These are phyloP conservation scores for Starmerella asiatica DNA, from an alignment of 805 yeast genomes.

Conservation along the genomic window DNA sequence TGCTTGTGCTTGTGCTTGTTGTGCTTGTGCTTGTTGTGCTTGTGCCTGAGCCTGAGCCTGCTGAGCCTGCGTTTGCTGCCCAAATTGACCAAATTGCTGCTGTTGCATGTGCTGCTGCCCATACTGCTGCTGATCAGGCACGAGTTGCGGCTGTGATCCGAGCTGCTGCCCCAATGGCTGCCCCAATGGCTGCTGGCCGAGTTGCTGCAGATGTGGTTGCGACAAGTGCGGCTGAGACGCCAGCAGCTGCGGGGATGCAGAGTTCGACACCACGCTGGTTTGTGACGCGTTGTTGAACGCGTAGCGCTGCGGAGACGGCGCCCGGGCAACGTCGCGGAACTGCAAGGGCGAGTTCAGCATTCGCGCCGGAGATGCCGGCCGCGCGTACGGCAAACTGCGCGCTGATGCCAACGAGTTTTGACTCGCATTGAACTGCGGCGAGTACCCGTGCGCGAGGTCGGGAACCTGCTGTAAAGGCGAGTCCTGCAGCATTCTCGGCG, in stretches of 20 bases:
- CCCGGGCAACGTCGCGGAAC: constrained; percentile 10
- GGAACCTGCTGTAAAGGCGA: constrained; percentile 7
- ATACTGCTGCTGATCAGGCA: background rate
- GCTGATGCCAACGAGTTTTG: constrained; percentile 13
- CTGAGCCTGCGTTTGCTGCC: background rate
- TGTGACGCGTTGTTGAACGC: constrained; percentile 10
- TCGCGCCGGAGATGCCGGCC: constrained; percentile 12
- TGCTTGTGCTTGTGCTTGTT: background rate
- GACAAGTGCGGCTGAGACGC: constrained; percentile 3
- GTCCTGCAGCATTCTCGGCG: background rate
- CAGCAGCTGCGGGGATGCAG: constrained; percentile 4
- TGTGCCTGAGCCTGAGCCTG: background rate
- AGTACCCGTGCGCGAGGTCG: constrained; percentile 8
- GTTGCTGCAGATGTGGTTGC: constrained; percentile 1
- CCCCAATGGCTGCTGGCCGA: constrained; percentile 4
- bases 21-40: background rate
- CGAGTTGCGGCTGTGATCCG: background rate
- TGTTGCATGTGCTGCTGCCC: background rate
- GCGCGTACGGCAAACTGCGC: constrained; percentile 8
- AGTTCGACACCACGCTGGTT: constrained; percentile 10
- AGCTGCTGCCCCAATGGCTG: constrained; percentile 2
- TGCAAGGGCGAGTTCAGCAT: constrained; percentile 14
- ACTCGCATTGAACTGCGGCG: constrained; percentile 16
- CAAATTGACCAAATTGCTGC: background rate
- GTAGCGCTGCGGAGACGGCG: constrained; percentile 7